A percentile compares a stretch with the other conserved stretches of the same genome.
Conservation (phyloP, 805 yeast genomes). For the Saccharomycopsis microspora region DNA sequence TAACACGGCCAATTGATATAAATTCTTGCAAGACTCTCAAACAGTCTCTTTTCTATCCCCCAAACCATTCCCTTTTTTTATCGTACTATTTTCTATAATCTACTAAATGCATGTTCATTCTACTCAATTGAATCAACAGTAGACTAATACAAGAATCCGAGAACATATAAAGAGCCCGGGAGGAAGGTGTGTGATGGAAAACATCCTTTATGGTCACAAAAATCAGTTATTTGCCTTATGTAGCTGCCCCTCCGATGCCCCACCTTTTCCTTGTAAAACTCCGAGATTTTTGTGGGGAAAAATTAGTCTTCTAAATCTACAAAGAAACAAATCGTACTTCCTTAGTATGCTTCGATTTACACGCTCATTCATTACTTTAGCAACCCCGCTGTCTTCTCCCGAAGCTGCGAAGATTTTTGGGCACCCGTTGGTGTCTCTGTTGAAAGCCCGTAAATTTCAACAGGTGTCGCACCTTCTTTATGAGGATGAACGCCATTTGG, state of each 20-base stretch:
- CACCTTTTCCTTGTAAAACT: too few species aligned
- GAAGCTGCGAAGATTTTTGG: background rate
- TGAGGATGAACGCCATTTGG: background rate
- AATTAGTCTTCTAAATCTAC: too few species aligned
- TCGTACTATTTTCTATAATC: too few species aligned
- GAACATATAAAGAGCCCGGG: constrained; percentile 61
- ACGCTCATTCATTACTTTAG: background rate
- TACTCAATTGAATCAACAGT: constrained; percentile 1
- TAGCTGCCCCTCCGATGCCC: too few species aligned
- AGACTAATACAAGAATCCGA: constrained; percentile 43
- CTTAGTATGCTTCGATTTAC: too few species aligned
- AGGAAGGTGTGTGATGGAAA: constrained; percentile 75
- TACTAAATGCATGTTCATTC: too few species aligned
- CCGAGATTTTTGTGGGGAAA: too few species aligned
- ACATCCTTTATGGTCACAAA: too few species aligned
- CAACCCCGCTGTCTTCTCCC: constrained; percentile 1
- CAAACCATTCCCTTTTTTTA: too few species aligned
- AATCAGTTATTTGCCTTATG: too few species aligned
- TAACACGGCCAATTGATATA: constrained; percentile 12
- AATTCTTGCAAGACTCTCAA: constrained; percentile 14
- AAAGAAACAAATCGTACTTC: too few species aligned
- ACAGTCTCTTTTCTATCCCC: too few species aligned
- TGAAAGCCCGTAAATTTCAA: background rate
- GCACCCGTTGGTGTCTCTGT: constrained; percentile 1
- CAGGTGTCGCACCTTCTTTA: constrained; percentile 2